Evolutionary conservation across 306 rosid species (phyloP), one percentile per base, ranked within the genome.

Genomic region (Argentina anserina): DNA sequence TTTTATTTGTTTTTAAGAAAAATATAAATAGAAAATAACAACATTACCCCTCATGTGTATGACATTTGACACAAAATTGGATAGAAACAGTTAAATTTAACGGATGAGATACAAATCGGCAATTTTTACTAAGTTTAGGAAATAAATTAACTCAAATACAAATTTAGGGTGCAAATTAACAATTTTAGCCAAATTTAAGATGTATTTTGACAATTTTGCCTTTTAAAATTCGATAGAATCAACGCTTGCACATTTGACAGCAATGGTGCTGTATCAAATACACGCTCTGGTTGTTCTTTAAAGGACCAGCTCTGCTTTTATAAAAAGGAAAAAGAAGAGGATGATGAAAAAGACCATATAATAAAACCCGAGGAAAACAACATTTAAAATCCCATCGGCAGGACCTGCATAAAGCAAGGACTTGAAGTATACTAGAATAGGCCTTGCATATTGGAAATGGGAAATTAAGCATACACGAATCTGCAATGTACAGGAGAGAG

Each of bases 401-500:
- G 29, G 25, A 70, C 65, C 49, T 23, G 65, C 21, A 41, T 23
- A 62, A 56, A 10, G 61, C 37, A 7, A 60, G 66, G 42, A 47
- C 46, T 23, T n/a, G 14, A 33, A 71, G 64, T 75, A 81, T 59
- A 49, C 43, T 47, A 78, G 75, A 82, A 78, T 59, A 49, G 69
- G 58, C 39, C 73, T 41, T 65, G 82, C 72, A 69, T 29, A 78
- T 56, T 77, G 84, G 85, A 34, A 34, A 33, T 64, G 66, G 75
- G 73, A 75, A 65, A 61, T 18, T 68, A 78, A 59, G 34, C 86
- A 77, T 76, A 65, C 85, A 78, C 56, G 65, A 77, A 78, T 65
- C 47, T 34, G 69, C 77, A 77, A 88, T 88, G 78, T 86, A 86
- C 91, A 88, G 75, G 70, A 67, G 81, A 78, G 69, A 73, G 72